These are phyloP conservation scores for Pseudocercospora fijiensis DNA, from an alignment of 2,329 filamentous ascomycete species.

Conservation along the genomic window DNA sequence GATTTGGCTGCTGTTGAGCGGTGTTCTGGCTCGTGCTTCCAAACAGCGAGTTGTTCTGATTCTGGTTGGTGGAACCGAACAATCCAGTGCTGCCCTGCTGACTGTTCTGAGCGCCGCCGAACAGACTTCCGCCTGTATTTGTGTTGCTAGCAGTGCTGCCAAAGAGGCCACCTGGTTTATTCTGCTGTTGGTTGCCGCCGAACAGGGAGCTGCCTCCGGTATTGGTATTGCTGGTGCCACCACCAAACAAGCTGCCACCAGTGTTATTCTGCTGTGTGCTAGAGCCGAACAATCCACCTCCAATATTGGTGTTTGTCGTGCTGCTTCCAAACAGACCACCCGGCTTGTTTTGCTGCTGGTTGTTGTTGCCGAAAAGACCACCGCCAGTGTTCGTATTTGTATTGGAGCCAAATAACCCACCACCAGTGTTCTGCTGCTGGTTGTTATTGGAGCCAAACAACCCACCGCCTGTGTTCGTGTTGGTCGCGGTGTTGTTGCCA, in stretches of 20 bases:
- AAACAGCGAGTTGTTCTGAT: conserved; percentile 52
- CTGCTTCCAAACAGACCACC: conserved; percentile 43
- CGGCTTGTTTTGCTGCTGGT: conserved; percentile 38
- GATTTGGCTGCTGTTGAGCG: conserved; percentile 55
- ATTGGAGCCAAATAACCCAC: conserved; percentile 29
- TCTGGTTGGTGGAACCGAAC: conserved; percentile 46
- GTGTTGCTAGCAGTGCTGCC: conserved; percentile 40
- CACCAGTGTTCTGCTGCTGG: conserved; percentile 17
- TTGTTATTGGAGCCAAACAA: conserved; percentile 33
- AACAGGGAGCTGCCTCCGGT: conserved; percentile 24
- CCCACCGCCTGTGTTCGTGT: conserved; percentile 32
- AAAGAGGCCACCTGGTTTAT: conserved; percentile 45
- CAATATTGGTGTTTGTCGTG: conserved; percentile 30
- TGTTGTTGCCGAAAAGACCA: conserved; percentile 44
- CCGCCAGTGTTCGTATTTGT: conserved; percentile 35
- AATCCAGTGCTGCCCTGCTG: conserved; percentile 41
- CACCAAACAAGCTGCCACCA: conserved; percentile 42
- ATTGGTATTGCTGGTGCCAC: conserved; percentile 32
- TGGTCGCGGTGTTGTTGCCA: conserved; percentile 35
- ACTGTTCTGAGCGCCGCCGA: conserved; percentile 42
- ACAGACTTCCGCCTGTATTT: conserved; percentile 38
- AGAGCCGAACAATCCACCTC: conserved; percentile 41
- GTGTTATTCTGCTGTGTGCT: conserved; percentile 34
- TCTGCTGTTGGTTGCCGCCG: conserved; percentile 42
- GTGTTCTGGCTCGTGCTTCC: conserved; percentile 43